Evolutionary conservation across 495 filamentous ascomycete species (phyloP).

Genomic region (Penicillium canescens): DNA sequence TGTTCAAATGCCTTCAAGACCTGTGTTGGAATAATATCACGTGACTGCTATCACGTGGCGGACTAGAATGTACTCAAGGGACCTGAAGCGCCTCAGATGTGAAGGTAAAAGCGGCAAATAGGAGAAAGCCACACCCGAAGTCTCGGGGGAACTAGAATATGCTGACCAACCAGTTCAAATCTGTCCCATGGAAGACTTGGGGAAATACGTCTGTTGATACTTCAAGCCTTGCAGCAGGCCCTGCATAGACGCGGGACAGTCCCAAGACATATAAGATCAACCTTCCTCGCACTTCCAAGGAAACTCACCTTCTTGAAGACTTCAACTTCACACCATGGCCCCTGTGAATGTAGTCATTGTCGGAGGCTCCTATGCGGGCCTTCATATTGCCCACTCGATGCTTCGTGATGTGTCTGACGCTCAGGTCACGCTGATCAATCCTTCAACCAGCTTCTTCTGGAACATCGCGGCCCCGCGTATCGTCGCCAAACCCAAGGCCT

Average conservation of each 20-base stretch:
- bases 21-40: no score
- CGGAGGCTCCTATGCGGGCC: conserved; percentile 61
- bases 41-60: no score
- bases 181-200: no score
- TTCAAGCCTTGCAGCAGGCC: no score
- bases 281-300: background rate
- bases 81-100: no score
- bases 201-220: no score
- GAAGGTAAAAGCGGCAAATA: no score
- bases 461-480: conserved; percentile 51
- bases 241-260: background rate
- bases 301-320: background rate
- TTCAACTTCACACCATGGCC: conserved; percentile 15
- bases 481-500: conserved; percentile 40
- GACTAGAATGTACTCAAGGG: no score
- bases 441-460: conserved; percentile 54
- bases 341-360: conserved; percentile 56
- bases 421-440: conserved; percentile 57
- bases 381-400: conserved; percentile 59
- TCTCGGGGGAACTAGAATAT: background rate
- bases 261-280: conserved; percentile 11
- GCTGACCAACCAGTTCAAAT: background rate
- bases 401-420: conserved; percentile 49
- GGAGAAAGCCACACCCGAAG: background rate
- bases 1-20: no score